Conservation (phyloP, 768 basidiomycete genomes). For the Mycena rebaudengoi region DNA sequence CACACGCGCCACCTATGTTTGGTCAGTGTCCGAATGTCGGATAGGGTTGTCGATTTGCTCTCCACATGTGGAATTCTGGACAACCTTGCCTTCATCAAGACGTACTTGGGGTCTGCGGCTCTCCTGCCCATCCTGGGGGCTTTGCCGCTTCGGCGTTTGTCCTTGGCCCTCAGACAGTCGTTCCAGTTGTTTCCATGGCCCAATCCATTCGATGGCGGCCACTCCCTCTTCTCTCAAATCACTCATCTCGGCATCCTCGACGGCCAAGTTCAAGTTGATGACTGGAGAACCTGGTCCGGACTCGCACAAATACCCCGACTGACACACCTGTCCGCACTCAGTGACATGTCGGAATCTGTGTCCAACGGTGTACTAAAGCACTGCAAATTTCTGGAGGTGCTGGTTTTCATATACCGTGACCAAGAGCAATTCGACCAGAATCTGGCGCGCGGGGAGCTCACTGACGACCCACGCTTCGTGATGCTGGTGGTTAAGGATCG, state of each 20-base stretch:
- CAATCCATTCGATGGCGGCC: not conserved
- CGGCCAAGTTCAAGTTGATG: not conserved
- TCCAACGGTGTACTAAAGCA: not conserved
- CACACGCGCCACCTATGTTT: not conserved
- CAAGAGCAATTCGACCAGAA: not conserved
- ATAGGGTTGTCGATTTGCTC: not conserved
- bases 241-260: not conserved
- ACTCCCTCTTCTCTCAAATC: not conserved
- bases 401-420: not conserved
- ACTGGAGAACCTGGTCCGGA: not conserved
- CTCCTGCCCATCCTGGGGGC: not conserved
- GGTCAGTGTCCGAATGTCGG: not conserved
- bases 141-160: not conserved
- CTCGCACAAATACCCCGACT: not conserved
- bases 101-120: not conserved
- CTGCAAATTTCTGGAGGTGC: not conserved
- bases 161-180: not conserved
- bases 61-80: not conserved
- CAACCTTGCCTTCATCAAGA: not conserved
- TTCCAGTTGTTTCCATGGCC: not conserved
- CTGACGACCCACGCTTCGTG: not conserved
- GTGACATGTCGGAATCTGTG: not conserved
- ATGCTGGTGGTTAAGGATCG: not conserved
- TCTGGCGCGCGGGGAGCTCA: not conserved
- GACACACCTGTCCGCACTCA: not conserved